phyloP scores from a whole-genome alignment of 208 protist genomes.

The Acanthamoeba castellanii region DNA sequence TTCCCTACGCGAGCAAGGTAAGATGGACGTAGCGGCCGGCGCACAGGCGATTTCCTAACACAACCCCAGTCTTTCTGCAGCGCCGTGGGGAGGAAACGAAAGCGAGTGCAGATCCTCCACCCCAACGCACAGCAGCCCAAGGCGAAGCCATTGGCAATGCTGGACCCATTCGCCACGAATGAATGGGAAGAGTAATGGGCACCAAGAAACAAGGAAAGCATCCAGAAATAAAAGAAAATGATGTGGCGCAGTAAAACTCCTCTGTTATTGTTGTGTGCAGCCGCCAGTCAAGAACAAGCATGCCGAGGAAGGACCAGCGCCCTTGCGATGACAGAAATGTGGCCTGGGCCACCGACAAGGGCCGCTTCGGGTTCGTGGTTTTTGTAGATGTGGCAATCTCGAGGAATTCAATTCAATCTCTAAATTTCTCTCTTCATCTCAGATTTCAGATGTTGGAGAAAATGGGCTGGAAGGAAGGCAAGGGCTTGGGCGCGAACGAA shows the following conservation, averaged over 20 bases:
- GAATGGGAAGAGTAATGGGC: neutral
- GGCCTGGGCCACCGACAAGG: slow-evolving; percentile 38
- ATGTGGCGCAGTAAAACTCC: neutral
- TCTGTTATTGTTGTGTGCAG: neutral
- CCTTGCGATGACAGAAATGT: slow-evolving; percentile 55
- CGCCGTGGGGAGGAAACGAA: neutral
- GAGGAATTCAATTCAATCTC: neutral
- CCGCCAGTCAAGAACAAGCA: neutral
- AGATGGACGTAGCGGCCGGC: neutral
- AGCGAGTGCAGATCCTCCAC: neutral
- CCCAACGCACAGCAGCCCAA: neutral
- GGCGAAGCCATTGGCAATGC: neutral
- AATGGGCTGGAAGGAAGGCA: slow-evolving; percentile 94
- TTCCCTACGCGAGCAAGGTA: neutral
- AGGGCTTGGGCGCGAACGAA: slow-evolving; percentile 92
- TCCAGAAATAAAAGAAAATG: neutral
- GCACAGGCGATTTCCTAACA: neutral
- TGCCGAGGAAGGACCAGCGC: slow-evolving; percentile 28
- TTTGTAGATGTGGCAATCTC: neutral
- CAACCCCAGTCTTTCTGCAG: too few species aligned
- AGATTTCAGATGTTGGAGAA: slow-evolving; percentile 93
- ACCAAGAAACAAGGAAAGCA: neutral
- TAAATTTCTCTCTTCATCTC: neutral
- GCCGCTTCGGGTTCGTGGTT: slow-evolving; percentile 30
- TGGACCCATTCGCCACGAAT: neutral